Percentiles rank a stretch among this genome's conserved stretches.
Evolutionary conservation across 352 stramenopile species (phyloP).

Genomic region (Phytophthora uliginosa): DNA sequence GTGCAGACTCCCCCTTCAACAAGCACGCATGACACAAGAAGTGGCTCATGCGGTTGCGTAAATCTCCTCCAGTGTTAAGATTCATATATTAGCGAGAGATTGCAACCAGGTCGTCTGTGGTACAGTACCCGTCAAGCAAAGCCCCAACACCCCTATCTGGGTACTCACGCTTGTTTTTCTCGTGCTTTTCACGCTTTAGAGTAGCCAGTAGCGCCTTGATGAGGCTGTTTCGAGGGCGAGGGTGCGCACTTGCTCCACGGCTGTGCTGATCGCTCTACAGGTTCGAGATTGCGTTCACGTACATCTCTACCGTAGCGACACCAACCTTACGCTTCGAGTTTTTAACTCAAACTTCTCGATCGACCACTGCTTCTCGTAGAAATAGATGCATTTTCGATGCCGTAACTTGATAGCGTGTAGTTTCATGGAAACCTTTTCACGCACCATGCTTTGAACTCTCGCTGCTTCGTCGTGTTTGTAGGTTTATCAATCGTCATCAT

Average conservation of each 20-base stretch:
- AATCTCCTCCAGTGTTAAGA: neutral
- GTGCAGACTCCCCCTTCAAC: neutral
- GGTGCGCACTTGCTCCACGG: neutral
- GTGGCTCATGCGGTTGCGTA: neutral
- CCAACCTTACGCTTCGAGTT: neutral
- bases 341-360: neutral
- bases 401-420: neutral
- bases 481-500: neutral
- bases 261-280: neutral
- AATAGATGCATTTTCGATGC: slow-evolving; percentile 1
- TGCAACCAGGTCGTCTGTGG: neutral
- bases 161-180: neutral
- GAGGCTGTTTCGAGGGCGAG: neutral
- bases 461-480: neutral
- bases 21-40: neutral
- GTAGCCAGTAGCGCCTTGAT: neutral
- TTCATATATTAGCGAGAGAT: neutral
- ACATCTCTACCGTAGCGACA: neutral
- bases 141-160: neutral
- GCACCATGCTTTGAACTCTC: slow-evolving; percentile 1
- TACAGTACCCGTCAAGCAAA: neutral
- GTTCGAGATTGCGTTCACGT: neutral
- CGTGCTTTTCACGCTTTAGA: neutral
- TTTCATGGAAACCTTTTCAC: neutral
- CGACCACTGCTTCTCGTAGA: neutral